Conservation (phyloP, 192 early-diverging fungal genomes). For the Gryganskiella cystojenkinii region DNA sequence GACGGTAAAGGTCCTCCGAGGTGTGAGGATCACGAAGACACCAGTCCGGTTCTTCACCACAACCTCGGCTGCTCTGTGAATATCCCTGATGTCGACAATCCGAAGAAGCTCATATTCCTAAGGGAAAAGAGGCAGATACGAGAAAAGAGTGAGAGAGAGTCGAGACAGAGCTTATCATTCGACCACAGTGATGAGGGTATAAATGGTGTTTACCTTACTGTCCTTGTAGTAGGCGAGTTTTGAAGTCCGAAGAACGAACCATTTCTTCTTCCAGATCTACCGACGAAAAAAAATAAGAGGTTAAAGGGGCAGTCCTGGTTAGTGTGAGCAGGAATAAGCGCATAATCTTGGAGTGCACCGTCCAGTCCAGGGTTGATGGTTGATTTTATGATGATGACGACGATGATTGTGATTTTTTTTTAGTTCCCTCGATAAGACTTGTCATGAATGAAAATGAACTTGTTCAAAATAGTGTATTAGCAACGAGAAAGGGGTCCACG, state of each 20-base stretch:
- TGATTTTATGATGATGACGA: no score
- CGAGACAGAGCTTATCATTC: no score
- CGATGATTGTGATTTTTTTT: no score
- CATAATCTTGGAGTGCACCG: no score
- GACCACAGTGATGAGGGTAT: no score
- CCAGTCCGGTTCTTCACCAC: constrained; percentile 71
- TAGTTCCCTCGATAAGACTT: no score
- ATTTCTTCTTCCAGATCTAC: constrained; percentile 86
- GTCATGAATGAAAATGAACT: no score
- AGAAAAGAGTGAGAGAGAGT: no score
- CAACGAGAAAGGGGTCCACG: no score
- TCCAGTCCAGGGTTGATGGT: no score
- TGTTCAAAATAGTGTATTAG: no score
- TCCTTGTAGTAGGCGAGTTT: constrained; percentile 89
- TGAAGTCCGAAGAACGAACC: constrained; percentile 85
- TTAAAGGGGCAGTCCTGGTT: neutral
- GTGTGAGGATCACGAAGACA: constrained; percentile 84
- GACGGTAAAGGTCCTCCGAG: constrained; percentile 76
- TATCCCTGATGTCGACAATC: constrained; percentile 75
- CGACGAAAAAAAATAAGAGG: neutral
- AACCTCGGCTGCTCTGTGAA: constrained; percentile 78
- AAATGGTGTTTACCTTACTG: constrained; percentile 79
- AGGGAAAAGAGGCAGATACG: neutral
- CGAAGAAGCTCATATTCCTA: constrained; percentile 84
- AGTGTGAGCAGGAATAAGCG: neutral